phyloP scores from a whole-genome alignment of 805 yeast genomes.

The Middelhovenomyces tepae region DNA sequence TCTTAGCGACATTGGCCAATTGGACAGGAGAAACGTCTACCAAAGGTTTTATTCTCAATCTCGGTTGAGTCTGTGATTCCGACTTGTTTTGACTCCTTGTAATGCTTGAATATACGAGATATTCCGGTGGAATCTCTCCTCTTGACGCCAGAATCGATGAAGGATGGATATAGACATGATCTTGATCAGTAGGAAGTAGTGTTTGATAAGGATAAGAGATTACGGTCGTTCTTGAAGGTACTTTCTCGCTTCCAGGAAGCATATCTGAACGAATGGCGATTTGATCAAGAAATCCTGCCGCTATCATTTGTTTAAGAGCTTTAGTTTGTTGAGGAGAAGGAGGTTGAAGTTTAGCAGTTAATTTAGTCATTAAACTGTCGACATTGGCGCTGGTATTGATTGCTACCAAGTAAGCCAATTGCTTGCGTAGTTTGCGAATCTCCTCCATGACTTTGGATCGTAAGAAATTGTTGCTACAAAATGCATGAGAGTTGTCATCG shows the following conservation, averaged over 20 bases:
- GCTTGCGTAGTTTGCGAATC: conserved; percentile 69
- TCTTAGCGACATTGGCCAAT: conserved; percentile 66
- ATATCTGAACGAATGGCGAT: conserved; percentile 78
- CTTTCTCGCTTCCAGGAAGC: conserved; percentile 45
- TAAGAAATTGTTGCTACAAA: conserved; percentile 54
- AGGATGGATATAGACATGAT: conserved; percentile 71
- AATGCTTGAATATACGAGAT: conserved; percentile 62
- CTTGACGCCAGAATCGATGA: conserved; percentile 49
- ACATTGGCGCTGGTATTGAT: conserved; percentile 34
- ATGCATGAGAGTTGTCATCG: conserved; percentile 35
- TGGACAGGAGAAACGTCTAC: conserved; percentile 70
- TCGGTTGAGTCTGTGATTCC: conserved; percentile 36
- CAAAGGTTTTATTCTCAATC: conserved; percentile 54
- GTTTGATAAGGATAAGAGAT: conserved; percentile 48
- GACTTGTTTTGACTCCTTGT: conserved; percentile 42
- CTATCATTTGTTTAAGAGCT: conserved; percentile 81
- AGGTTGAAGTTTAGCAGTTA: conserved; percentile 42
- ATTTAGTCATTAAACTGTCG: conserved; percentile 43
- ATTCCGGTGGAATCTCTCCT: conserved; percentile 73
- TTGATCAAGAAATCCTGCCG: conserved; percentile 90
- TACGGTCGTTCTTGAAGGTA: conserved; percentile 45
- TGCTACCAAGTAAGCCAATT: conserved; percentile 66
- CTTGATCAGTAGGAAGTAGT: conserved; percentile 35
- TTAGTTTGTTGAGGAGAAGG: conserved; percentile 64
- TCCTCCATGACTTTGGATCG: conserved; percentile 81